Percentiles rank a stretch among this genome's conserved stretches.
Conservation (phyloP, 257 asterid species). For the Phtheirospermum japonicum region DNA sequence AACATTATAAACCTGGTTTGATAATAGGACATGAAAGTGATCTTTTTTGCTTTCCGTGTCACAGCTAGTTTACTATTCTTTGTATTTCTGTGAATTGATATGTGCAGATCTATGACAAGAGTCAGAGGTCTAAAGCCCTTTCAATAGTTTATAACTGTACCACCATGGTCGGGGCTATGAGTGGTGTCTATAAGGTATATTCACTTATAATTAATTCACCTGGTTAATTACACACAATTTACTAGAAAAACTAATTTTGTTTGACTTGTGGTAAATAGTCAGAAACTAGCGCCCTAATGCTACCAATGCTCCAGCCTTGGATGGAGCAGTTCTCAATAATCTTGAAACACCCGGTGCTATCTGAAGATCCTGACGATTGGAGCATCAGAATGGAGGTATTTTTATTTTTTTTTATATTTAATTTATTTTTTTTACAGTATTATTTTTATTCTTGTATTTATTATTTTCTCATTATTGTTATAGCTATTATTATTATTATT, state of each 20-base stretch:
- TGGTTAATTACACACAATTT: conserved; percentile 25
- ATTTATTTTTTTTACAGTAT: no score
- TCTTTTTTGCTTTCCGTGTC: conserved; percentile 6
- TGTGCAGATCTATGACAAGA: conserved; percentile 76
- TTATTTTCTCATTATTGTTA: no score
- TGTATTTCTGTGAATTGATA: conserved; percentile 19
- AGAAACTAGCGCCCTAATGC: conserved; percentile 70
- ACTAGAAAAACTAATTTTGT: conserved; percentile 27
- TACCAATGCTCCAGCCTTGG: conserved; percentile 88
- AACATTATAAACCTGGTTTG: conserved; percentile 16
- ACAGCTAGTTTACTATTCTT: not conserved
- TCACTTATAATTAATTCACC: conserved; percentile 23
- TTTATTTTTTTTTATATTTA: conserved; percentile 10
- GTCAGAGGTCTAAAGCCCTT: conserved; percentile 72
- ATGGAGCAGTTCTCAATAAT: conserved; percentile 72
- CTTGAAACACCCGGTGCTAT: conserved; percentile 67
- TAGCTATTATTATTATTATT: no score
- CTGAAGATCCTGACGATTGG: conserved; percentile 99
- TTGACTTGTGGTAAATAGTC: conserved; percentile 44
- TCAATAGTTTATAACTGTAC: conserved; percentile 75
- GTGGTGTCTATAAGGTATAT: conserved; percentile 86
- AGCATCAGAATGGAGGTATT: conserved; percentile 91
- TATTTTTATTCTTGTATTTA: no score
- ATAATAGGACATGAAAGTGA: conserved; percentile 9
- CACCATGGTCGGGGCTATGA: conserved; percentile 80